A percentile compares a stretch with the other conserved stretches of the same genome.
phyloP scores from a whole-genome alignment of 108 stramenopile genomes.

The Cylindrotheca fusiformis region DNA sequence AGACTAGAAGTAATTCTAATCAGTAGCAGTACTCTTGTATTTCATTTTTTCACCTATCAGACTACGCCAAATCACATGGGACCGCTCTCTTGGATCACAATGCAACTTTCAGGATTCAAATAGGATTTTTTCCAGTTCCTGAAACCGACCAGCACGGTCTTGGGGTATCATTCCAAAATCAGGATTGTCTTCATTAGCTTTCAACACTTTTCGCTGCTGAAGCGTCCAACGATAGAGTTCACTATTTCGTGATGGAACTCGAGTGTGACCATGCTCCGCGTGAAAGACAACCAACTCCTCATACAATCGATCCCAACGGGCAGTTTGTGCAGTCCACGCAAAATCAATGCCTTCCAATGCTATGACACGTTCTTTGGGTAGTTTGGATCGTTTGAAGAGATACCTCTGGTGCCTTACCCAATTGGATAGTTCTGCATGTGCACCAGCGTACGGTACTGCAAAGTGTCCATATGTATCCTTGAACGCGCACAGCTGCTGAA shows the following conservation, averaged over 20 bases:
- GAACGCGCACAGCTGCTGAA: conserved; percentile 18
- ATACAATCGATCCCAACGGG: conserved; percentile 26
- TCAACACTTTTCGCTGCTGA: conserved; percentile 15
- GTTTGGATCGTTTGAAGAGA: conserved; percentile 17
- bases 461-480: conserved; percentile 24
- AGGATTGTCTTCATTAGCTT: not conserved
- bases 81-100: no score
- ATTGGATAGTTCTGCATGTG: conserved; percentile 10
- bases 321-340: conserved; percentile 28
- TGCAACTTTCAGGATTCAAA: no score
- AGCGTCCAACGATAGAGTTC: conserved; percentile 31
- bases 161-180: not conserved
- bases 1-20: no score
- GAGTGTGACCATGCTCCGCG: conserved; percentile 18
- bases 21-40: no score
- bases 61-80: no score
- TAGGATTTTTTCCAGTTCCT: conserved; percentile 11
- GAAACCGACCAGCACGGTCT: conserved; percentile 1
- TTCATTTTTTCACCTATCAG: no score
- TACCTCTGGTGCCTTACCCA: conserved; percentile 33
- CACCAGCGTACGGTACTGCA: conserved; percentile 13
- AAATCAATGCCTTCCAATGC: conserved; percentile 27
- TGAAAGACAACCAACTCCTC: conserved; percentile 22
- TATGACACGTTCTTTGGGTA: conserved; percentile 14
- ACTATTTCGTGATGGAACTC: conserved; percentile 7